Conservation (phyloP, 139 green algal species). For the Spirogloea muscicola region DNA sequence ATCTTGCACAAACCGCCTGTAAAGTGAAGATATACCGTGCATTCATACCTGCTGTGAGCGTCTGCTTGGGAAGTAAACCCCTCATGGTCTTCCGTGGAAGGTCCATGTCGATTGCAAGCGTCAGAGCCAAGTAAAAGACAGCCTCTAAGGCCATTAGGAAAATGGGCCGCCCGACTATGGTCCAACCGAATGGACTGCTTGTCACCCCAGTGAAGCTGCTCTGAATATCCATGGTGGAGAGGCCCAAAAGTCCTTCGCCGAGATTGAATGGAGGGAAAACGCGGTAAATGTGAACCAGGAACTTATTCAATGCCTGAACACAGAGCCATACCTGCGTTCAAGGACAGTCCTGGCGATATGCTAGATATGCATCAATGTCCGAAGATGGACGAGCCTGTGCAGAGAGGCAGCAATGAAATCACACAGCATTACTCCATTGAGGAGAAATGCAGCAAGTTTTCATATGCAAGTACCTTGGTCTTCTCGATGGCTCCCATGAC, state of each 20-base stretch:
- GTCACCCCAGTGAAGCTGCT: slow-evolving; percentile 11
- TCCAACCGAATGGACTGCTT: slow-evolving; percentile 15
- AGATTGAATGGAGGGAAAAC: slow-evolving; percentile 55
- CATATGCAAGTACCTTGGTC: slow-evolving; percentile 22
- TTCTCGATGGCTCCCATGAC: slow-evolving; percentile 51
- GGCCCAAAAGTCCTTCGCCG: slow-evolving; percentile 51
- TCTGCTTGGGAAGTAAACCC: too few species aligned
- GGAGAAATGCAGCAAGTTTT: background rate
- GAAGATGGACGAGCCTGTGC: background rate
- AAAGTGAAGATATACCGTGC: too few species aligned
- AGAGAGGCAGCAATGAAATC: background rate
- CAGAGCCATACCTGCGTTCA: background rate
- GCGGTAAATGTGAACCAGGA: slow-evolving; percentile 55
- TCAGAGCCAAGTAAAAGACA: slow-evolving; percentile 9
- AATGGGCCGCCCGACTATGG: slow-evolving; percentile 16
- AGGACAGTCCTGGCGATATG: too few species aligned
- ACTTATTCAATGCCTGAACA: slow-evolving; percentile 28
- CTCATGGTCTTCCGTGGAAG: too few species aligned
- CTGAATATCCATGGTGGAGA: slow-evolving; percentile 40
- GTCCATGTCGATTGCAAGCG: slow-evolving; percentile 27
- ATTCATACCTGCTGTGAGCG: too few species aligned
- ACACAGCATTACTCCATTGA: slow-evolving; percentile 1
- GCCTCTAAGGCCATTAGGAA: slow-evolving; percentile 14
- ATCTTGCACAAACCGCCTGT: too few species aligned
- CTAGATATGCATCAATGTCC: background rate